Base-by-base conservation (phyloP, 805 yeast genomes). In the Hanseniaspora mollemarum region DNA sequence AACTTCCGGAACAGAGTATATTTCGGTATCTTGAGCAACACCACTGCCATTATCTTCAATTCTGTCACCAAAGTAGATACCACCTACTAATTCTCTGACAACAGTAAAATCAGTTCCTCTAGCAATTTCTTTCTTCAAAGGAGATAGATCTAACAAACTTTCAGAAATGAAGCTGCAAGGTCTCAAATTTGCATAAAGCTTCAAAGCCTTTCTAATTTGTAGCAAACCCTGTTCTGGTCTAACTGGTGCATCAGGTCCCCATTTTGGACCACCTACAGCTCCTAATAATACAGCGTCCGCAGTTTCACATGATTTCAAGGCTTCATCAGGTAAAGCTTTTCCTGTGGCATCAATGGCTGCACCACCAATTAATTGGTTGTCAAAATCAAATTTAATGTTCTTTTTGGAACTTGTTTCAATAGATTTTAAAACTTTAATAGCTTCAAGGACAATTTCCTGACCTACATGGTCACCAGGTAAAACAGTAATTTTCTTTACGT, bases 261-360 rank as follows among this genome's bases (percentile, higher is more conserved):
- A 92, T 70, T 92, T 92, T 55, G 98, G 98, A 31, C 98, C 98
- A 56, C 98, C 98, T 31, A 92, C 98, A 8, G 98, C 96, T 58
- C 98, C 98, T 52, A 92, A 74, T 57, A 92, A 71, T n/a, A 92
- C 95, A 24, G 97, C 98, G 64, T 90, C 94, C 1, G 97, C 82
- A 41, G 71, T 70, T 68, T 86, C 87, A 33, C 96, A 76, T 9
- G 95, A 87, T 42, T 71, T 83, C 43, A 92, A 73, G 2, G 96
- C 76, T 53, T 74, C 90, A 54, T 83, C 94, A 15, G 96, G 83
- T 56, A 92, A 73, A 53, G 98, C 96, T 46, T 66, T 81, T 49
- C 98, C 98, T 41, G 94, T 82, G 52, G 96, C 96, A 65, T 92
- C 98, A 62, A 92, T 90, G 43, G 97, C 94, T 46, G 97, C 96